Percentiles rank a stretch among this genome's conserved stretches.
phyloP scores from a whole-genome alignment of 306 rosid species.

The Dicorynia guianensis region DNA sequence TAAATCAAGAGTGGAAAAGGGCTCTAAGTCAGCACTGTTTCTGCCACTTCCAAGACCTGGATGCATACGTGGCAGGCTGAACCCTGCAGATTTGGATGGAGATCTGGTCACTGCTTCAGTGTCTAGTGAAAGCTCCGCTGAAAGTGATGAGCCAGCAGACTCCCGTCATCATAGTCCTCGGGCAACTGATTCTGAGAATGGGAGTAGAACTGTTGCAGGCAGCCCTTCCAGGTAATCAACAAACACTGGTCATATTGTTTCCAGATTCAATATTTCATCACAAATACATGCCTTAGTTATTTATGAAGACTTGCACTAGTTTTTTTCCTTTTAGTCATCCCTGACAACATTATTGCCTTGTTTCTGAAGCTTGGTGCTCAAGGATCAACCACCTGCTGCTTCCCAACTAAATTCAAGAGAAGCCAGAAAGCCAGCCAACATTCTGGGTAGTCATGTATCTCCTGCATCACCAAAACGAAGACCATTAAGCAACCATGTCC shows the following conservation, averaged over 20 bases:
- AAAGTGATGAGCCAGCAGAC: conserved; percentile 80
- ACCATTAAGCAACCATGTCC: conserved; percentile 83
- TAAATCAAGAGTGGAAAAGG: conserved; percentile 66
- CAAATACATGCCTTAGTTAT: conserved; percentile 35
- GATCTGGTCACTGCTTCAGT: conserved; percentile 70
- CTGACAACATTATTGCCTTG: conserved; percentile 42
- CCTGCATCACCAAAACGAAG: conserved; percentile 77
- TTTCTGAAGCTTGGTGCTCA: conserved; percentile 70
- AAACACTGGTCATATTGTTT: conserved; percentile 35
- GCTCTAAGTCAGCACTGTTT: conserved; percentile 66
- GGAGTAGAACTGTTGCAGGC: conserved; percentile 69
- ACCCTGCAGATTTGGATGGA: conserved; percentile 80
- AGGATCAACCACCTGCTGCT: conserved; percentile 65
- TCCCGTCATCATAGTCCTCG: conserved; percentile 76
- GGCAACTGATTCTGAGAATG: conserved; percentile 74
- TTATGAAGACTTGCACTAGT: conserved; percentile 32
- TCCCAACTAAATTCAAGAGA: conserved; percentile 65
- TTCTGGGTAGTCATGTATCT: conserved; percentile 58
- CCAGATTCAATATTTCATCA: conserved; percentile 34
- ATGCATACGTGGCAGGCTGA: conserved; percentile 67
- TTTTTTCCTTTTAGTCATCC: conserved; percentile 45
- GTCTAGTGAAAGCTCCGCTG: conserved; percentile 78
- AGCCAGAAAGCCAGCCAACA: conserved; percentile 59
- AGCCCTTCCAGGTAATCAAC: conserved; percentile 85
- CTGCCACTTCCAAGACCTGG: conserved; percentile 81